phyloP scores from a whole-genome alignment of 495 filamentous ascomycete genomes.

The Daldinia loculata region DNA sequence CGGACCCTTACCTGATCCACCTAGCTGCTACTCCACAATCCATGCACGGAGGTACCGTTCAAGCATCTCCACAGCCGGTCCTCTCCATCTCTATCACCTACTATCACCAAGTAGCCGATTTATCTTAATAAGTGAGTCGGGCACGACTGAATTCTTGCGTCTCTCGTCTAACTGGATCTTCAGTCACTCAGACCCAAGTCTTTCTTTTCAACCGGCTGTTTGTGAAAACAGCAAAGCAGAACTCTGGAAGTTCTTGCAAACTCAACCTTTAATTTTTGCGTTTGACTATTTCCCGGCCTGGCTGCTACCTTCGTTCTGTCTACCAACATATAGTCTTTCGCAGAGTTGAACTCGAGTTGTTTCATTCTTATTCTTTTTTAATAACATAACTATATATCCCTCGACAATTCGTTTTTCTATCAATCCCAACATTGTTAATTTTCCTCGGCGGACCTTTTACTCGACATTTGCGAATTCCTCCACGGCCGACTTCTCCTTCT shows the following conservation, averaged over 20 bases:
- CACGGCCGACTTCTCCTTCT: neutral
- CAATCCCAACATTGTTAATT: conserved; percentile 15
- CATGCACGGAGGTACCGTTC: conserved; percentile 31
- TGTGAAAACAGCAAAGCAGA: conserved; percentile 52
- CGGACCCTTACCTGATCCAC: conserved; percentile 24
- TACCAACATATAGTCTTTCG: conserved; percentile 31
- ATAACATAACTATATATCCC: conserved; percentile 16
- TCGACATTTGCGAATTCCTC: conserved; percentile 1
- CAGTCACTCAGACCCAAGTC: conserved; percentile 57
- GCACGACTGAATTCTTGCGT: conserved; percentile 17
- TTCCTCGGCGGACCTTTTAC: neutral
- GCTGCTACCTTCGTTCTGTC: conserved; percentile 30
- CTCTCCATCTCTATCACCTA: conserved; percentile 36
- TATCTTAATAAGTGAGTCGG: conserved; percentile 32
- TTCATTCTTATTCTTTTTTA: conserved; percentile 23
- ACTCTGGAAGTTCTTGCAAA: conserved; percentile 63
- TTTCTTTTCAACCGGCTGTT: conserved; percentile 35
- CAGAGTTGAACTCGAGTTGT: conserved; percentile 32
- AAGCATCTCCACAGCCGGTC: conserved; percentile 32
- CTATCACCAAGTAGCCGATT: conserved; percentile 12
- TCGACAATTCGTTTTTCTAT: neutral
- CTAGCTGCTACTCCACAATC: conserved; percentile 35
- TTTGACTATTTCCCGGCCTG: conserved; percentile 18
- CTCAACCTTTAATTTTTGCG: conserved; percentile 30
- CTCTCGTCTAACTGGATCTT: conserved; percentile 45